These are phyloP conservation scores for Phellopilus nigrolimitatus DNA, from an alignment of 1,284 basidiomycete genomes.

Conservation along the genomic window DNA sequence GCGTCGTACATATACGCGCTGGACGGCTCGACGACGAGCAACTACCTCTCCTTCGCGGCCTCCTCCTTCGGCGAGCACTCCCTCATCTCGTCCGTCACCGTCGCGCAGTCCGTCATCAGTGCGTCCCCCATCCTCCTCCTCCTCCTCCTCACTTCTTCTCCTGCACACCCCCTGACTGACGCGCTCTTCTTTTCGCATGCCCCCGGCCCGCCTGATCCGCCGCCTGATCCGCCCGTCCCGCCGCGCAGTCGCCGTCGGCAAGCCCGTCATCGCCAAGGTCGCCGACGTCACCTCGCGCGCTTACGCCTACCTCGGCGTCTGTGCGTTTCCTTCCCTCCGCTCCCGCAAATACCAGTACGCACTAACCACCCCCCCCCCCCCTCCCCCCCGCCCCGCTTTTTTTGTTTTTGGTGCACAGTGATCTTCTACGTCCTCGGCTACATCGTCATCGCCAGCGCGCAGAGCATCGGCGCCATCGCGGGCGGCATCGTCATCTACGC, in stretches of 20 bases:
- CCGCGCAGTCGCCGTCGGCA: constrained; percentile 64
- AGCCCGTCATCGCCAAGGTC: constrained; percentile 78
- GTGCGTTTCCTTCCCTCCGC: constrained; percentile 38
- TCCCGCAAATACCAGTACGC: constrained; percentile 62
- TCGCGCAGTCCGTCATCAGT: constrained; percentile 55
- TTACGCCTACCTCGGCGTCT: constrained; percentile 55
- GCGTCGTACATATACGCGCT: constrained; percentile 76
- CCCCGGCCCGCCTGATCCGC: too few species aligned
- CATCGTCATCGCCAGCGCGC: constrained; percentile 40
- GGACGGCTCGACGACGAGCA: constrained; percentile 64
- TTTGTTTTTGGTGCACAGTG: constrained; percentile 31
- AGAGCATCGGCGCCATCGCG: constrained; percentile 37
- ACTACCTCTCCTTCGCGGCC: constrained; percentile 60
- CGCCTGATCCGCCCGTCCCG: too few species aligned
- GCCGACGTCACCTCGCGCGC: constrained; percentile 63
- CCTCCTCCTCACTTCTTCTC: background rate
- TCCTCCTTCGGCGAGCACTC: constrained; percentile 58
- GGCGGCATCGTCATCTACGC: constrained; percentile 56
- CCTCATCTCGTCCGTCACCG: constrained; percentile 61
- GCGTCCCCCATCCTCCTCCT: constrained; percentile 47
- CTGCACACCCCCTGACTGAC: background rate
- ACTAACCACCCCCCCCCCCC: constrained; percentile 63
- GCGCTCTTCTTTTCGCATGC: background rate
- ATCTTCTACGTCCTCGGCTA: constrained; percentile 49
- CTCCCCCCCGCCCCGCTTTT: constrained; percentile 46